A percentile compares a stretch with the other conserved stretches of the same genome.
phyloP scores from a whole-genome alignment of 2,329 filamentous ascomycete species.

The Chalara sp. region DNA sequence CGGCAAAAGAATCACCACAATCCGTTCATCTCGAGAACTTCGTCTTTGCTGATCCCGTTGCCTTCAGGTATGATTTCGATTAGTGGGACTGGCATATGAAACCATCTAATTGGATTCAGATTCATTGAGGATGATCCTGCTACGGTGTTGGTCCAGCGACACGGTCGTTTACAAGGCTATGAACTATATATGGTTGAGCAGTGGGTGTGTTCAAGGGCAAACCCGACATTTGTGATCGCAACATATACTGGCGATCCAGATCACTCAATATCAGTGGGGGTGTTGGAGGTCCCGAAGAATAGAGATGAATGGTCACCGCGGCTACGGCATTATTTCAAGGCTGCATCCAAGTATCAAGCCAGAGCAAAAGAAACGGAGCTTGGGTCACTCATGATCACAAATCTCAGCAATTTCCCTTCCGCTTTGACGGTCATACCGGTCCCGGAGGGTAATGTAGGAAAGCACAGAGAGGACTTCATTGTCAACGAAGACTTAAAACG shows the following conservation, averaged over 20 bases:
- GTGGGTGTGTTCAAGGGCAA: constrained; percentile 88
- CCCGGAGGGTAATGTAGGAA: constrained; percentile 76
- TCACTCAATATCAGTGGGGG: constrained; percentile 70
- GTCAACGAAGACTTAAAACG: constrained; percentile 93
- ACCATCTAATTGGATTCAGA: constrained; percentile 28
- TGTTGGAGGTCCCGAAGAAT: constrained; percentile 76
- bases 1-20: background rate
- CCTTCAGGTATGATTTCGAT: constrained; percentile 39
- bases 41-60: constrained; percentile 60
- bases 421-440: constrained; percentile 87
- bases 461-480: constrained; percentile 77
- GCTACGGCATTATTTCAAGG: constrained; percentile 77
- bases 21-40: constrained; percentile 42
- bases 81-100: background rate
- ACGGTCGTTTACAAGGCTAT: constrained; percentile 68
- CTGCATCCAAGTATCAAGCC: constrained; percentile 79
- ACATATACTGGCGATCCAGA: constrained; percentile 86
- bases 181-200: constrained; percentile 94
- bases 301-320: constrained; percentile 73
- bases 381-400: constrained; percentile 88
- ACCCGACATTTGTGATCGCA: constrained; percentile 85
- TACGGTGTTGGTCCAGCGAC: constrained; percentile 68
- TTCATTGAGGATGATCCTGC: constrained; percentile 82
- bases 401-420: constrained; percentile 86
- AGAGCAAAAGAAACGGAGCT: constrained; percentile 73